These are phyloP conservation scores for Boletus speciosus DNA, from an alignment of 768 basidiomycete genomes.

Conservation along the genomic window DNA sequence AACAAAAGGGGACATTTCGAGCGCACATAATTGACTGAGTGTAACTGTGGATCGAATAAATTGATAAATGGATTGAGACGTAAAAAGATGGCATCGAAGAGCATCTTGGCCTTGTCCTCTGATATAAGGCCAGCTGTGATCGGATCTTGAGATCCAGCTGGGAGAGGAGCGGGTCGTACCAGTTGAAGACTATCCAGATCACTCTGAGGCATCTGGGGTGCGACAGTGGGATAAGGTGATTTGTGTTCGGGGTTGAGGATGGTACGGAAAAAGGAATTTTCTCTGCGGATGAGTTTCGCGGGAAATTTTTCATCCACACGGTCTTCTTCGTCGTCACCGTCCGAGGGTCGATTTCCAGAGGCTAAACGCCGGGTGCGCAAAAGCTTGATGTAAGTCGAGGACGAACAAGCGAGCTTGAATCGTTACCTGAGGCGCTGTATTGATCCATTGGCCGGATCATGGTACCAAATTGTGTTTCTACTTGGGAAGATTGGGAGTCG, in stretches of 20 bases:
- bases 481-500: constrained; percentile 26
- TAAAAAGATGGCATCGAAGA: constrained; percentile 77
- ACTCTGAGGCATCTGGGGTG: constrained; percentile 30
- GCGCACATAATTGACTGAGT: constrained; percentile 78
- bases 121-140: constrained; percentile 67
- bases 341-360: constrained; percentile 27
- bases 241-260: constrained; percentile 72
- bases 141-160: constrained; percentile 56
- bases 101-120: constrained; percentile 63
- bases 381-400: constrained; percentile 1
- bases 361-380: constrained; percentile 13
- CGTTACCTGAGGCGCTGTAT: constrained; percentile 29
- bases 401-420: not conserved
- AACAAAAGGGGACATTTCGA: constrained; percentile 79
- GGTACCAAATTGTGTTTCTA: constrained; percentile 27
- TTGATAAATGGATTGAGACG: constrained; percentile 89
- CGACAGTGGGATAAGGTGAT: constrained; percentile 31
- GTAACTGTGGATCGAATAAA: constrained; percentile 83
- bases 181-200: constrained; percentile 36
- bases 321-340: constrained; percentile 64
- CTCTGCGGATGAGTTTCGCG: constrained; percentile 67
- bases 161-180: constrained; percentile 34
- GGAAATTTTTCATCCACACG: constrained; percentile 69
- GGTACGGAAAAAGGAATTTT: constrained; percentile 81
- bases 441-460: constrained; percentile 30